Conservation (phyloP, 129 eudicot species). For the Lonicera japonica region DNA sequence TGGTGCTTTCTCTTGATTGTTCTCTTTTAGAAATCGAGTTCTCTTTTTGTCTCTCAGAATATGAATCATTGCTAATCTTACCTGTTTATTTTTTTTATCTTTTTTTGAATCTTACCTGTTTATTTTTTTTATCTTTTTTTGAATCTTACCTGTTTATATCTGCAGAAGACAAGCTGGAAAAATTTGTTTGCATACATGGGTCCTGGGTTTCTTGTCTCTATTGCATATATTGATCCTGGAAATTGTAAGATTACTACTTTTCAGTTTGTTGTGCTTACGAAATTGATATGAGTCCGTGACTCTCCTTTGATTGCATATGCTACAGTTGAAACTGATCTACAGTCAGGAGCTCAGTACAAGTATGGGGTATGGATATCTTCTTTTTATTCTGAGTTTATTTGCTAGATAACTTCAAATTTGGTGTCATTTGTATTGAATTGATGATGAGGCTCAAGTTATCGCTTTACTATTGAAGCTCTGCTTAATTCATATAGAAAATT, state of each 20-base stretch:
- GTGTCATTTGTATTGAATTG: too few species aligned
- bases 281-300: constrained; percentile 4
- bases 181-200: constrained; percentile 86
- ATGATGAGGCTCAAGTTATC: too few species aligned
- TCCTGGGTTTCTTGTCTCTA: constrained; percentile 95
- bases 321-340: constrained; percentile 94
- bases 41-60: background rate
- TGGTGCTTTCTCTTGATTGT: background rate
- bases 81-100: too few species aligned
- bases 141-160: constrained; percentile 4
- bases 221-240: constrained; percentile 98
- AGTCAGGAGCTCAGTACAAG: constrained; percentile 90
- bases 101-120: too few species aligned
- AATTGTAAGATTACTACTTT: constrained; percentile 52
- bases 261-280: background rate
- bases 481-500: too few species aligned
- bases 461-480: too few species aligned
- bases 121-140: too few species aligned
- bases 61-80: background rate
- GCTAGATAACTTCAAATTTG: too few species aligned
- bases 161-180: constrained; percentile 93
- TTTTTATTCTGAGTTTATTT: too few species aligned
- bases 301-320: constrained; percentile 14
- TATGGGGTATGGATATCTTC: constrained; percentile 52
- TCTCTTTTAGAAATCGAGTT: background rate